These are phyloP conservation scores for Botryotinia calthae DNA, from an alignment of 2,329 filamentous ascomycete genomes.

Conservation along the genomic window DNA sequence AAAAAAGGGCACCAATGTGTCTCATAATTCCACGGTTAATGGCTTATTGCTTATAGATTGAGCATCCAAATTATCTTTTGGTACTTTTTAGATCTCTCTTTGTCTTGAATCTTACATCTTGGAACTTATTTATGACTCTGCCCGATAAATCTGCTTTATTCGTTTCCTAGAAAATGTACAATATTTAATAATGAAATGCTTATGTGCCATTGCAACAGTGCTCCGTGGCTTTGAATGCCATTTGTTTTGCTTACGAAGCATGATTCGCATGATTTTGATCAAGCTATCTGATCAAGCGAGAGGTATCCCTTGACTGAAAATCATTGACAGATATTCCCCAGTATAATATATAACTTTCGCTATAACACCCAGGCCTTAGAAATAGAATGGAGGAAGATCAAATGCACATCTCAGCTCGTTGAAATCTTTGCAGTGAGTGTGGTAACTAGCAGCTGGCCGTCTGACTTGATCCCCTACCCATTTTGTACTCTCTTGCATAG, in stretches of 20 bases:
- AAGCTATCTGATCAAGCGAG: not conserved
- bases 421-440: not conserved
- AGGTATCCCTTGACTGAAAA: not conserved
- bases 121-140: not conserved
- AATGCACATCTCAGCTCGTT: not conserved
- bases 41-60: not conserved
- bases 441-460: not conserved
- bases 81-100: not conserved
- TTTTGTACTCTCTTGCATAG: not conserved
- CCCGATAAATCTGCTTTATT: not conserved
- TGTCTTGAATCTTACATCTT: not conserved
- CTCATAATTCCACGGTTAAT: not conserved
- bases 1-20: not conserved
- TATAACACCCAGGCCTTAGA: not conserved
- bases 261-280: not conserved
- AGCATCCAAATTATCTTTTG: not conserved
- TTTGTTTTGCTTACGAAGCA: not conserved
- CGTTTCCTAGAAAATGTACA: not conserved
- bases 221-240: not conserved
- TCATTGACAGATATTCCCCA: not conserved
- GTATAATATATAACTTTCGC: not conserved
- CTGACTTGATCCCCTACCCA: not conserved
- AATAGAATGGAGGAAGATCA: not conserved
- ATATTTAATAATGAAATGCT: not conserved
- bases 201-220: not conserved